phyloP scores from a whole-genome alignment of 345 rosid species.

The Brassica carinata region DNA sequence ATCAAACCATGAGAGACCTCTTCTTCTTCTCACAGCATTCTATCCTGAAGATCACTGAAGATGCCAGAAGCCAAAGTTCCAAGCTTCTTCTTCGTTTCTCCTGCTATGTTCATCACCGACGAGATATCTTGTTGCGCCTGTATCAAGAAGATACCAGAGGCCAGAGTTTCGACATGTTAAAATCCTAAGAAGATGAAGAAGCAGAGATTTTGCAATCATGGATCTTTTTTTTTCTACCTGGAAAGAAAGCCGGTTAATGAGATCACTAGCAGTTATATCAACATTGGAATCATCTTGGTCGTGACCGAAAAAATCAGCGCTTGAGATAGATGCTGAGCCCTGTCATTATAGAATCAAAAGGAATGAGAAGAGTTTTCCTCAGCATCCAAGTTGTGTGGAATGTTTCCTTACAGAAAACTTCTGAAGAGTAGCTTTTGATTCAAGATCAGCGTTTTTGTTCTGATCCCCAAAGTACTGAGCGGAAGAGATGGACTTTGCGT shows the following conservation, averaged over 20 bases:
- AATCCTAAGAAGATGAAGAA: neutral
- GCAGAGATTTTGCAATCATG: neutral
- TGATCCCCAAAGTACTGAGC: slow-evolving; percentile 91
- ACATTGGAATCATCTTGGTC: slow-evolving; percentile 52
- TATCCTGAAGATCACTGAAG: slow-evolving; percentile 88
- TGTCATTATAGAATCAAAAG: slow-evolving; percentile 30
- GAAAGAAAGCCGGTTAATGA: slow-evolving; percentile 85
- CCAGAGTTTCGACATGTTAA: neutral
- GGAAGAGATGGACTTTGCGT: slow-evolving; percentile 97
- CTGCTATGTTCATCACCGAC: slow-evolving; percentile 87
- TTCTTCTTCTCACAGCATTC: slow-evolving; percentile 64
- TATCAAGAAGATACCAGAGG: slow-evolving; percentile 12
- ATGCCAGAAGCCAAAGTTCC: slow-evolving; percentile 82
- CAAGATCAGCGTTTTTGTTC: slow-evolving; percentile 54
- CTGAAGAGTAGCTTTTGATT: slow-evolving; percentile 85
- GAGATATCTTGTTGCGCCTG: slow-evolving; percentile 97
- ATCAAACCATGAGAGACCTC: slow-evolving; percentile 14
- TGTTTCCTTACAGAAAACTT: slow-evolving; percentile 74
- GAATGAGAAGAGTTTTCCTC: neutral
- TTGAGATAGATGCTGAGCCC: slow-evolving; percentile 92
- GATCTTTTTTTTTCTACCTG: slow-evolving; percentile 55
- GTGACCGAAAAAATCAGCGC: slow-evolving; percentile 93
- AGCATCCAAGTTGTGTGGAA: neutral
- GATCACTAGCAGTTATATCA: slow-evolving; percentile 87
- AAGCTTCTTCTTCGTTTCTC: slow-evolving; percentile 96